Evolutionary conservation across 805 yeast species (phyloP), one percentile per base, ranked within the genome.

Genomic region (Kodamaea restingae): DNA sequence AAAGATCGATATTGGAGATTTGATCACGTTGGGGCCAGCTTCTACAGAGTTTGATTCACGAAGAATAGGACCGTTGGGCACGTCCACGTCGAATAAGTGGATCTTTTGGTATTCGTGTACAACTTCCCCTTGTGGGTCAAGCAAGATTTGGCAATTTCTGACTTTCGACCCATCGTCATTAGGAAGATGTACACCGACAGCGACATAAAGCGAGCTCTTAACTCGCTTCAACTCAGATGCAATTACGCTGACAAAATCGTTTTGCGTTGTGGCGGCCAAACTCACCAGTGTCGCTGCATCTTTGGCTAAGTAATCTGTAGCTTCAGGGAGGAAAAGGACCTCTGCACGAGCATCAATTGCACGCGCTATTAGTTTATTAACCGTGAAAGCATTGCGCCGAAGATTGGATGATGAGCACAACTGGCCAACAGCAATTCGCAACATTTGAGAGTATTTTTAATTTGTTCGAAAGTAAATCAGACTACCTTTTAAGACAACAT

Each of bases 151-250:
- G 6, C 83, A 78, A 61, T 93, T 91, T 45, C 75, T 73, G 2
- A 83, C 86, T 41, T 54, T 55, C n/a, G 39, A 33, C 2, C 38
- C 39, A 26, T 44, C 44, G 28, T 36, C 47, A 7, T 80, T 70
- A 2, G 96, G 95, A 51, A 87, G 88, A 58, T 93, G 98, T 15
- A 93, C 75, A 0, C 98, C 97, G 18, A 91, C 85, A 2, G 90
- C 81, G 2, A 91, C 86, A 41, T 75, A 77, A 4, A 85, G 58
- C 3, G 67, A 62, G 8, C 63, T 60, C 2, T 76, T 74, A 38
- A 79, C 51, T 14, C 58, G 56, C 35, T 48, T 54, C 39, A 87
- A 55, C n/a, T 73, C 74, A 12, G 51, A 46, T 40, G 69, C 78
- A 35, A 81, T 59, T 8, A 65, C 71, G 35, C 53, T 43, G 33